Conservation (phyloP, 2,329 filamentous ascomycete species). For the Cephalotrichum gorgonifer region DNA sequence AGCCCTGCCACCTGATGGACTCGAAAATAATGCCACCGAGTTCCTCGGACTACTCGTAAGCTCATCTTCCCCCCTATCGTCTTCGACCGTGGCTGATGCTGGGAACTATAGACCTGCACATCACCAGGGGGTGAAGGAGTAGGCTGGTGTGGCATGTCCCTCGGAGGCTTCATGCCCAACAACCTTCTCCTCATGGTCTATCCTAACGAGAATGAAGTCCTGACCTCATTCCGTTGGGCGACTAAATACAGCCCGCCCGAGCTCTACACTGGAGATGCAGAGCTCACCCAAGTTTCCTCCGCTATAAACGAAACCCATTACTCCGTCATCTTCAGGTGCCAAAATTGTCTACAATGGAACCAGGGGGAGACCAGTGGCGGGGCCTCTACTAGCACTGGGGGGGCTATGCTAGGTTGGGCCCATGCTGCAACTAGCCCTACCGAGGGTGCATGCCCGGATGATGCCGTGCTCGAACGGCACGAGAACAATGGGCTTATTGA, state of each 20-base stretch:
- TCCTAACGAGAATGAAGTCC: slow-evolving; percentile 39
- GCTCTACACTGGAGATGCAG: slow-evolving; percentile 50
- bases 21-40: slow-evolving; percentile 36
- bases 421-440: slow-evolving; percentile 29
- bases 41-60: slow-evolving; percentile 48
- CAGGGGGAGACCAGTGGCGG: slow-evolving; percentile 32
- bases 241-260: slow-evolving; percentile 47
- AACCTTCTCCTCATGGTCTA: slow-evolving; percentile 12
- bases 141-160: slow-evolving; percentile 3
- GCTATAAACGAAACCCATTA: slow-evolving; percentile 47
- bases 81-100: neutral
- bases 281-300: slow-evolving; percentile 48
- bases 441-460: slow-evolving; percentile 24
- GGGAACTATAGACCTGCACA: slow-evolving; percentile 10
- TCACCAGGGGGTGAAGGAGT: slow-evolving; percentile 16
- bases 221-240: slow-evolving; percentile 47
- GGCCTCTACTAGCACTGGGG: slow-evolving; percentile 30
- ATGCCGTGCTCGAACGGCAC: slow-evolving; percentile 40
- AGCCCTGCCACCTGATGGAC: slow-evolving; percentile 37
- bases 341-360: slow-evolving; percentile 44
- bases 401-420: slow-evolving; percentile 44
- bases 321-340: slow-evolving; percentile 53
- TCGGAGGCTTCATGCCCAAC: slow-evolving; percentile 2
- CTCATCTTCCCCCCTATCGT: neutral
- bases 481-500: slow-evolving; percentile 42